phyloP scores from a whole-genome alignment of 495 filamentous ascomycete species.

The Friedmanniomyces simplex region DNA sequence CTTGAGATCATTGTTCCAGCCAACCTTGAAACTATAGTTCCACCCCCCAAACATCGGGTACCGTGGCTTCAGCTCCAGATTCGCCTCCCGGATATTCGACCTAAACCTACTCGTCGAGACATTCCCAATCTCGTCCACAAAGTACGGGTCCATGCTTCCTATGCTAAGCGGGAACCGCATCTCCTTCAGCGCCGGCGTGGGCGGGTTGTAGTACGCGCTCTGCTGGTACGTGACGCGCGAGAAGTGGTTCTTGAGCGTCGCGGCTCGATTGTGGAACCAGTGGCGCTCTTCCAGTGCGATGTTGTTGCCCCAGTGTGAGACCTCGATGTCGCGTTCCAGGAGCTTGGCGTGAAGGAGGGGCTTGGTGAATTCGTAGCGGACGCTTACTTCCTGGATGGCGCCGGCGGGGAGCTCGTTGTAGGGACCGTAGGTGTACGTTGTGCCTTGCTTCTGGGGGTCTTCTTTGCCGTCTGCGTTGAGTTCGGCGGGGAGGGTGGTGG shows the following conservation, averaged over 20 bases:
- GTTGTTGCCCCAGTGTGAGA: slow-evolving; percentile 97
- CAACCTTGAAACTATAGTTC: slow-evolving; percentile 93
- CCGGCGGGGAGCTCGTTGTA: slow-evolving; percentile 69
- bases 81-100: slow-evolving; percentile 62
- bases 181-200: slow-evolving; percentile 67
- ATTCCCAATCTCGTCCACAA: slow-evolving; percentile 94
- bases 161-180: slow-evolving; percentile 66
- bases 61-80: slow-evolving; percentile 80
- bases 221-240: slow-evolving; percentile 75
- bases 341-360: slow-evolving; percentile 65
- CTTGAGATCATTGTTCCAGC: slow-evolving; percentile 80
- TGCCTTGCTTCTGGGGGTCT: slow-evolving; percentile 74
- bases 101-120: slow-evolving; percentile 88
- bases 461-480: slow-evolving; percentile 45
- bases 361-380: slow-evolving; percentile 93
- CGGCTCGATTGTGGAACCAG: slow-evolving; percentile 75
- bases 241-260: slow-evolving; percentile 74
- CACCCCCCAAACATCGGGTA: slow-evolving; percentile 93
- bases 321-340: slow-evolving; percentile 82
- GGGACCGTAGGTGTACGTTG: slow-evolving; percentile 84
- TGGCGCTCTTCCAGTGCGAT: slow-evolving; percentile 90
- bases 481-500: slow-evolving; percentile 56
- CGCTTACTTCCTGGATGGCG: slow-evolving; percentile 55
- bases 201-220: slow-evolving; percentile 62
- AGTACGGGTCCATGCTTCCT: slow-evolving; percentile 78